phyloP scores from a whole-genome alignment of 108 stramenopile genomes.

The Aureococcus anophagefferens region DNA sequence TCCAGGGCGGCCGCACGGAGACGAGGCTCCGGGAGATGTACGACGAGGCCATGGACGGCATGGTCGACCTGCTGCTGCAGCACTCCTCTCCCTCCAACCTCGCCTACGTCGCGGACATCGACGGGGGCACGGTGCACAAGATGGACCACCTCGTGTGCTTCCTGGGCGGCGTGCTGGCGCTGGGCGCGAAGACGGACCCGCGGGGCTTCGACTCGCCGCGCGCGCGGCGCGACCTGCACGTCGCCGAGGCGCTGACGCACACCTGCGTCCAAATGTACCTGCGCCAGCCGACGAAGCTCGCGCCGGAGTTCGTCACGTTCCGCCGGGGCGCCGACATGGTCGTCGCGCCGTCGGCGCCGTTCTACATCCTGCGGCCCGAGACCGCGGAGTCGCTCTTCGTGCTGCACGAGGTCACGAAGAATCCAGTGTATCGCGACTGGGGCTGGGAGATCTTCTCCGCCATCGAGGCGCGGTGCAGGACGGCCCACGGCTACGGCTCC shows the following conservation, averaged over 20 bases:
- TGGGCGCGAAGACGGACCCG: slow-evolving; percentile 79
- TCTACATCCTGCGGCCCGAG: slow-evolving; percentile 83
- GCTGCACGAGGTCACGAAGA: slow-evolving; percentile 39
- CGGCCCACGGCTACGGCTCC: slow-evolving; percentile 62
- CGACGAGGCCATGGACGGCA: slow-evolving; percentile 73
- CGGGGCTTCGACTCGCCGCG: slow-evolving; percentile 45
- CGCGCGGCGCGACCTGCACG: slow-evolving; percentile 57
- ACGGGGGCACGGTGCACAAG: slow-evolving; percentile 39
- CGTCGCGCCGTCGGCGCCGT: slow-evolving; percentile 43
- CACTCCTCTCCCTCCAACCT: slow-evolving; percentile 58
- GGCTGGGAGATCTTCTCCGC: slow-evolving; percentile 88
- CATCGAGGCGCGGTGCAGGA: slow-evolving; percentile 76
- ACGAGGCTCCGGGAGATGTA: slow-evolving; percentile 67
- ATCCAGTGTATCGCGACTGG: slow-evolving; percentile 78
- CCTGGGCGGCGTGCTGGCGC: slow-evolving; percentile 62
- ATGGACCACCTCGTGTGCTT: slow-evolving; percentile 93
- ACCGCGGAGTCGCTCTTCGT: slow-evolving; percentile 59
- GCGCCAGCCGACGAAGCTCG: slow-evolving; percentile 68
- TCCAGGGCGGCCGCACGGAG: slow-evolving; percentile 69
- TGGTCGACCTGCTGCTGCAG: slow-evolving; percentile 59
- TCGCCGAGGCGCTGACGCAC: slow-evolving; percentile 70
- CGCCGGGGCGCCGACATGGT: slow-evolving; percentile 27
- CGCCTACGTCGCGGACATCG: slow-evolving; percentile 64
- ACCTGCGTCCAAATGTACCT: slow-evolving; percentile 92
- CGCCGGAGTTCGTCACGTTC: slow-evolving; percentile 66